These are phyloP conservation scores for Mycena chlorophos DNA, from an alignment of 768 basidiomycete species.

Conservation along the genomic window DNA sequence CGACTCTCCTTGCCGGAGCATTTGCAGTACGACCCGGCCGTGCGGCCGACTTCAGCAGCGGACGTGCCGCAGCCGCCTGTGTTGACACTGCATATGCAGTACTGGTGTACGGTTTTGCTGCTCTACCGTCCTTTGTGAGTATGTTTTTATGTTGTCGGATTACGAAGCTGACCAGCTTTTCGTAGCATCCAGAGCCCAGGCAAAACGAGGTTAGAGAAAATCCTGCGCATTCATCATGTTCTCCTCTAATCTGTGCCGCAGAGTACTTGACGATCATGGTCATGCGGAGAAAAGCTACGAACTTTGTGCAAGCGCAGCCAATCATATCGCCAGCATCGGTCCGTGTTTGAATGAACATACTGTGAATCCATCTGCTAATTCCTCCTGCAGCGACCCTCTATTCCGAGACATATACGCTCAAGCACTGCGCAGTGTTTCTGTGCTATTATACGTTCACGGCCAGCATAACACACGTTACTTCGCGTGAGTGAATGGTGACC, in stretches of 20 bases:
- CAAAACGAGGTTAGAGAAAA: slow-evolving; percentile 32
- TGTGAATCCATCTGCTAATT: background rate
- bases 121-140: slow-evolving; percentile 80
- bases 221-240: background rate
- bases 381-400: slow-evolving; percentile 51
- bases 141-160: slow-evolving; percentile 2
- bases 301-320: slow-evolving; percentile 74
- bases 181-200: slow-evolving; percentile 41
- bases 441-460: slow-evolving; percentile 82
- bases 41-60: background rate
- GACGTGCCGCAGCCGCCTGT: slow-evolving; percentile 58
- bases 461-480: slow-evolving; percentile 76
- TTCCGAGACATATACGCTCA: slow-evolving; percentile 60
- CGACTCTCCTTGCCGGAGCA: slow-evolving; percentile 69
- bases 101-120: slow-evolving; percentile 77
- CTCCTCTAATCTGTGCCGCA: slow-evolving; percentile 6
- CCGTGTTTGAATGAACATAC: slow-evolving; percentile 17
- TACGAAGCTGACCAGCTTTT: slow-evolving; percentile 11
- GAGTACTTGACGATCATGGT: slow-evolving; percentile 47
- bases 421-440: slow-evolving; percentile 65
- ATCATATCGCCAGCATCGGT: slow-evolving; percentile 74
- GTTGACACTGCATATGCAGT: slow-evolving; percentile 80
- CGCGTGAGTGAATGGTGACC: slow-evolving; percentile 45
- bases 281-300: slow-evolving; percentile 67
- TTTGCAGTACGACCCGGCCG: slow-evolving; percentile 57